Percentiles rank a stretch among this genome's conserved stretches.
Conservation (phyloP, 306 rosid species). For the Casuarina cunninghamiana region DNA sequence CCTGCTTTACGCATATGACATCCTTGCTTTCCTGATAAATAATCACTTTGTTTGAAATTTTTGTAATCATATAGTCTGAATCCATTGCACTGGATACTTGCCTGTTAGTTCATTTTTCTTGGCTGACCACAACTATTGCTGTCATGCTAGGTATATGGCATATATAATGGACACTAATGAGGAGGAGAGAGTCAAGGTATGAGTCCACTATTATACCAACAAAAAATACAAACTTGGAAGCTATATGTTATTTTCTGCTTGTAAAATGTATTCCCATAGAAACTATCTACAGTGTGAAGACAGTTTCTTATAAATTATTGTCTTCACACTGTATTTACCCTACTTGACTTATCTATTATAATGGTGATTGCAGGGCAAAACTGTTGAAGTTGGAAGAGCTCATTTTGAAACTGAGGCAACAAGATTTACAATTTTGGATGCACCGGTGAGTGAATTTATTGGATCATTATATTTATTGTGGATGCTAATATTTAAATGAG, state of each 20-base stretch:
- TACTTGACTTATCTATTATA: not conserved
- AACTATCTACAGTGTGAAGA: too few species aligned
- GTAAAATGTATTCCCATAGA: not conserved
- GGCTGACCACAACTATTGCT: conserved; percentile 1
- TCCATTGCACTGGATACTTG: not conserved
- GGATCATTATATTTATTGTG: too few species aligned
- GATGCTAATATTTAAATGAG: not conserved
- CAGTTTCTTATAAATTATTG: not conserved
- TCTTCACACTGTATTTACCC: not conserved
- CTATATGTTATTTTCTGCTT: conserved; percentile 10
- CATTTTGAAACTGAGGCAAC: conserved; percentile 90
- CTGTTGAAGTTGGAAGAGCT: conserved; percentile 99
- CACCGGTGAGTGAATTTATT: conserved; percentile 70
- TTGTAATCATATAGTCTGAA: not conserved
- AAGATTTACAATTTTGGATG: conserved; percentile 95
- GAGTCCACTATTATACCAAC: conserved; percentile 11
- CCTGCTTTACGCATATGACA: not conserved
- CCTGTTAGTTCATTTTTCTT: not conserved
- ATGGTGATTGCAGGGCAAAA: conserved; percentile 69
- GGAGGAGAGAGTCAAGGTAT: conserved; percentile 92
- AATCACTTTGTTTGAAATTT: not conserved
- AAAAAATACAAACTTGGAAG: conserved; percentile 5
- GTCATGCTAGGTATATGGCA: conserved; percentile 88
- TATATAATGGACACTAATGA: conserved; percentile 99
- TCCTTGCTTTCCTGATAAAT: not conserved